These are phyloP conservation scores for Xerophyta viscosa DNA, from an alignment of 106 monocot species.

Conservation along the genomic window DNA sequence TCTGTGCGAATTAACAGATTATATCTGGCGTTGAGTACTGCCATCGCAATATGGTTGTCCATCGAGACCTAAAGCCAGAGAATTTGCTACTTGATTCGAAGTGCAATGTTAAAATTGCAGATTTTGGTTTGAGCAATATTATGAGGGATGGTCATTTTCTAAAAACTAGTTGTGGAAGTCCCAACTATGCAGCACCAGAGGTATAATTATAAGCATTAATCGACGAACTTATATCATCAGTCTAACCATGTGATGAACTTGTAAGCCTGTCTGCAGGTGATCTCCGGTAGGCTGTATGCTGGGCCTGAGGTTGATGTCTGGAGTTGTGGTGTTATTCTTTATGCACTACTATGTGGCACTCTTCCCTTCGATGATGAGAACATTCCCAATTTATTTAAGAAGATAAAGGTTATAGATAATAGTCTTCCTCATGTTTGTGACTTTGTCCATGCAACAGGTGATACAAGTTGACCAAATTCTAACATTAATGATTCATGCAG, in stretches of 20 bases:
- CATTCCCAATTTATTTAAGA: constrained; percentile 17
- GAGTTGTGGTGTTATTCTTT: constrained; percentile 19
- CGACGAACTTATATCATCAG: no score
- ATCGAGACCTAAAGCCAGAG: constrained; percentile 46
- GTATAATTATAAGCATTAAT: no score
- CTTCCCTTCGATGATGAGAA: constrained; percentile 21
- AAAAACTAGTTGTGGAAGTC: constrained; percentile 39
- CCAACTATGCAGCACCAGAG: constrained; percentile 21
- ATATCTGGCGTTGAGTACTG: constrained; percentile 48
- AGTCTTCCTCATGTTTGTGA: neutral
- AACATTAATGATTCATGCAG: constrained; percentile 1
- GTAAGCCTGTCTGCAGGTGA: constrained; percentile 15
- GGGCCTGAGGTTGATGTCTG: constrained; percentile 29
- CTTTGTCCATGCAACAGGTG: neutral
- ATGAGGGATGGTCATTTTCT: constrained; percentile 39
- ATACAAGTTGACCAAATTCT: neutral
- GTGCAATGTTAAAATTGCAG: constrained; percentile 42
- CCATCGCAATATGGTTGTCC: constrained; percentile 42
- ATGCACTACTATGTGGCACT: constrained; percentile 19
- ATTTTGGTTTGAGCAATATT: constrained; percentile 43
- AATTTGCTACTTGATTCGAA: constrained; percentile 42
- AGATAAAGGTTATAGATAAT: constrained; percentile 10
- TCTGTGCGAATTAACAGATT: constrained; percentile 14
- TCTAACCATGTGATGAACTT: no score
- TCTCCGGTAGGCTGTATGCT: constrained; percentile 30